Base-by-base conservation (phyloP, 2,329 filamentous ascomycete species). In the Trichoderma pleuroti region DNA sequence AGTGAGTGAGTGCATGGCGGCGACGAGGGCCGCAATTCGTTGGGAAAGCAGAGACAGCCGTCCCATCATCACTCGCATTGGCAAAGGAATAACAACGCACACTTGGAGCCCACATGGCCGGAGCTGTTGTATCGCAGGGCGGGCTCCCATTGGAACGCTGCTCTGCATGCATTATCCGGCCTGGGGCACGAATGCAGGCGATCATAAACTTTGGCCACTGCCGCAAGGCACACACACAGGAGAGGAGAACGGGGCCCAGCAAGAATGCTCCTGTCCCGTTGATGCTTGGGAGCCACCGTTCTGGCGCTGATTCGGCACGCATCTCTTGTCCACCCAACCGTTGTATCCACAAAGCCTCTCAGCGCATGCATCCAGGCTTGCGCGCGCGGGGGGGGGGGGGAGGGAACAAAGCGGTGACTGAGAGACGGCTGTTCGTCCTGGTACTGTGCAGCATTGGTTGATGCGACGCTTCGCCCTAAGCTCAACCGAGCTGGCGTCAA, bases 211-310 rank as follows among this genome's bases (percentile, higher is more conserved):
- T 59, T 71, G 70, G 66, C 70, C 56, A 68, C 65, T 67, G 64
- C 65, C 64, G 69, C 69, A 71, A 71, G 69, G 69, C 69, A 71
- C 69, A 71, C 69, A 62, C 69, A 62, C 69, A 71, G 69, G 42
- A 71, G 60, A 60, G 65, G 65, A 61, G 56, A 68, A 46, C 32
- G 60, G 68, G 49, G 39, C 34, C 46, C 46, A 66, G 63, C 49
- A 39, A 66, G 56, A 34, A 16, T 32, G 30, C 30, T 26, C 30
- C 28, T 59, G 39, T 49, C 28, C 65, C 56, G 65, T 61, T 42
- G 63, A 66, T 57, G 21, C 32, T 21, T 30, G 63, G 49, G 32
- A 42, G 63, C 63, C 63, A 57, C 32, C 24, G 56, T 52, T 39
- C 59, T 42, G 68, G 59, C 42, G 59, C 59, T 70, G 68, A 70